Evolutionary conservation across 1,284 basidiomycete species (phyloP), one percentile per base, ranked within the genome.

Genomic region (Porodaedalea pini): DNA sequence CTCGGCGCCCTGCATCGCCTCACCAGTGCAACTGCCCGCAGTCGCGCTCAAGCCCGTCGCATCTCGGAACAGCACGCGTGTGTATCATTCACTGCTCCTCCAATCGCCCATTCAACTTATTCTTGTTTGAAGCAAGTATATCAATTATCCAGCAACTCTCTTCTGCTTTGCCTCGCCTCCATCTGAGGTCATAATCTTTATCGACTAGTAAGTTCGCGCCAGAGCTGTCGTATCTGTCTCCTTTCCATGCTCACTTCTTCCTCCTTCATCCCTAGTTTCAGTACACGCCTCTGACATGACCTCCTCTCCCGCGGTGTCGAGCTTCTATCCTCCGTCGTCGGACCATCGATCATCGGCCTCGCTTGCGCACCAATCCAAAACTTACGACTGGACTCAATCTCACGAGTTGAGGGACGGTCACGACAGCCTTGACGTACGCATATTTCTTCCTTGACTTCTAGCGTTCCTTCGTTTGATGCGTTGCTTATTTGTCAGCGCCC

Each of bases 231-330:
- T 51, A 37, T 19, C 15, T 23, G 13, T 17, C 25, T 15, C 29
- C 45, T 31, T 17, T 34, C 31, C 17, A 21, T 41, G 39, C 61
- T 62, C 64, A 53, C 61, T 61, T 65, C 63, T 70, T 66, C 59
- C 65, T 63, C 63, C 63, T 64, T 59, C n/a, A n/a, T n/a, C 63
- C 54, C 70, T 72, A 71, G 73, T 70, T 75, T 76, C 74, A 78
- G 82, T 83, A 78, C 77, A 77, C 75, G 75, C 76, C 73, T 73
- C 75, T 75, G 78, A 81, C 70, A 81, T 80, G 78, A 80, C 73
- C 62, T 71, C 76, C 64, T 69, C 74, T 65, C 69, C 74, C 64
- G 64, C 73, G 66, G 66, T 64, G 53, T 61, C 65, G 61, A 69
- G 71, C 67, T 73, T 67, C 70, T 75, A 74, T 68, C 70, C 66